Percentiles rank a stretch among this genome's conserved stretches.
These are phyloP conservation scores for Pythium biforme DNA, from an alignment of 352 stramenopile genomes.

Conservation along the genomic window DNA sequence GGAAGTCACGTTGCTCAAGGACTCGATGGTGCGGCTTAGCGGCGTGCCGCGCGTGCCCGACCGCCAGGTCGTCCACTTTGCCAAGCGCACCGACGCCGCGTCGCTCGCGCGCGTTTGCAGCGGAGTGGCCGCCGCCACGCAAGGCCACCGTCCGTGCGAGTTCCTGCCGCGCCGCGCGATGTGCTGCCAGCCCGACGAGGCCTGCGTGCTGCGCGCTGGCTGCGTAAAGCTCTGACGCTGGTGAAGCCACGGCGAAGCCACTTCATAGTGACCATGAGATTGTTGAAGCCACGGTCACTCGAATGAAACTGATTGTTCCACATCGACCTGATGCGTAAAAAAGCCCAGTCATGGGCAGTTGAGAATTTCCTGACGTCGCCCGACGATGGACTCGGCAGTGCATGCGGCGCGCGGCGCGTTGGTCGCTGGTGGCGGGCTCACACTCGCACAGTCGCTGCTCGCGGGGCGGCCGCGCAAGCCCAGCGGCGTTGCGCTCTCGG, in stretches of 20 bases:
- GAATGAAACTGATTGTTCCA: slow-evolving; percentile 12
- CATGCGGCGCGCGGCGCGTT: slow-evolving; percentile 46
- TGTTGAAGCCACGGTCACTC: slow-evolving; percentile 3
- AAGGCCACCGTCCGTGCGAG: slow-evolving; percentile 56
- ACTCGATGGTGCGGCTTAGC: slow-evolving; percentile 34
- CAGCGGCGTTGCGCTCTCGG: slow-evolving; percentile 49
- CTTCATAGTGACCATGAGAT: neutral
- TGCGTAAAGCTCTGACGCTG: slow-evolving; percentile 30
- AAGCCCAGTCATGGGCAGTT: neutral
- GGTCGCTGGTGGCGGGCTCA: slow-evolving; percentile 39
- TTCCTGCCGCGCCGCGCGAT: slow-evolving; percentile 63
- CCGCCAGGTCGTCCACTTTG: slow-evolving; percentile 55
- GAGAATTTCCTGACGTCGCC: neutral
- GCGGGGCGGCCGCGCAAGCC: slow-evolving; percentile 38
- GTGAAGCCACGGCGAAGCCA: neutral
- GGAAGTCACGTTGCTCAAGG: slow-evolving; percentile 18
- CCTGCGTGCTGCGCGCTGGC: slow-evolving; percentile 59
- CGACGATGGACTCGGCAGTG: slow-evolving; percentile 32
- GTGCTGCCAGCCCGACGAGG: slow-evolving; percentile 70
- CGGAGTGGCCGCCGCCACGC: slow-evolving; percentile 21
- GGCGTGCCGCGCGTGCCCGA: slow-evolving; percentile 45
- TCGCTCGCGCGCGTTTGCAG: slow-evolving; percentile 45
- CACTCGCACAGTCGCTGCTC: slow-evolving; percentile 42
- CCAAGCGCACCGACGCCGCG: slow-evolving; percentile 31
- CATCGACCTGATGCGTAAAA: slow-evolving; percentile 1